Evolutionary conservation across 116 monocot genomes (phyloP), one percentile per base, ranked within the genome.

Genomic region (Dioscorea cayenensis): DNA sequence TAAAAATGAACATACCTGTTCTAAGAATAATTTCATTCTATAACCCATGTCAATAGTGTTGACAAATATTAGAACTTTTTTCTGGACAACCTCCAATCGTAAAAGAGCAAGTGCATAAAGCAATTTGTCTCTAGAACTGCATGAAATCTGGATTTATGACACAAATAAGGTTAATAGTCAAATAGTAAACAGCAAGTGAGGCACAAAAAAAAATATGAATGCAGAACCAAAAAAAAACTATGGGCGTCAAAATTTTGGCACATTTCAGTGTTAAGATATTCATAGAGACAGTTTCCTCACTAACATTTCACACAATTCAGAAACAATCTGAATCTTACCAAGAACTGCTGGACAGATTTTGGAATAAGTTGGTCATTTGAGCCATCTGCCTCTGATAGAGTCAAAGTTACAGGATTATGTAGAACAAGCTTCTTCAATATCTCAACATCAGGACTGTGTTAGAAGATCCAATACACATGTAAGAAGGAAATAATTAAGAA

Each of bases 21-120:
- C 96, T 66, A 97, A 79, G 66, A 90, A 92, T 52, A 97, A 82
- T 76, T 77, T 90, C 79, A 90, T 64, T 79, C 84, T 77, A 73
- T 79, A 90, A 4, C 86, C 96, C 75, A 77, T 86, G 61, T 97
- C 96, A 77, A 97, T 90, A 60, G 96, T 73, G 65, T 97, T 97
- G 25, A 97, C 93, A 90, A 97, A 97, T 75, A 97, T 83, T 7
- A 97, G 80, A 36, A 97, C 86, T 79, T 88, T 97, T 72, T 92
- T 92, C 65, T 80, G 87, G 71, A 97, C 71, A 75, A 97, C 76
- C 64, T 88, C 90, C 55, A 86, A 71, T 72, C 92, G 88, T 71
- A 97, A 58, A 28, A 97, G 86, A 66, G 84, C 77, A 73, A 92
- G 88, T 25, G 86, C 70, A 60, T 97, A 73, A 71, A 97, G 88